These are phyloP conservation scores for Cocos nucifera DNA, from an alignment of 176 grass and related monocot species.

Conservation along the genomic window DNA sequence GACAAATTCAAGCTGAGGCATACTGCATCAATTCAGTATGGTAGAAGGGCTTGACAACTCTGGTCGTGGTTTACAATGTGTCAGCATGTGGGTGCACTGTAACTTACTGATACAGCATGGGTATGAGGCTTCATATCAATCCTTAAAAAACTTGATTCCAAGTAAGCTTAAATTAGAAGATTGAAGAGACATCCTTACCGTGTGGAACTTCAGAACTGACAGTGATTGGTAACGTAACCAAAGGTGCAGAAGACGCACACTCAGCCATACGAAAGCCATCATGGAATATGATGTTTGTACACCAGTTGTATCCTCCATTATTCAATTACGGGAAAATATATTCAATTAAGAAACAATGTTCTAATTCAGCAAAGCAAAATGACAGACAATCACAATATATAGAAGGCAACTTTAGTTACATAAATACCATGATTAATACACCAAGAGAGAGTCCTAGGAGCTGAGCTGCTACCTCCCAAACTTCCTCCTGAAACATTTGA, in stretches of 20 bases:
- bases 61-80: too few relatives aligned
- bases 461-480: slow-evolving; percentile 97
- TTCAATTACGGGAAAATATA: slow-evolving; percentile 11
- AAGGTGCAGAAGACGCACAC: slow-evolving; percentile 72
- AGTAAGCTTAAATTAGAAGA: slow-evolving; percentile 14
- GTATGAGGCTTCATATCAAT: too few relatives aligned
- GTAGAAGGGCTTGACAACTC: too few relatives aligned
- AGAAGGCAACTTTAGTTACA: slow-evolving; percentile 15
- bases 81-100: too few relatives aligned
- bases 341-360: background rate
- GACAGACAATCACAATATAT: background rate
- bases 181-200: slow-evolving; percentile 63
- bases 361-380: slow-evolving; percentile 4
- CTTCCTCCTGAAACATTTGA: slow-evolving; percentile 70
- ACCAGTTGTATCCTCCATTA: slow-evolving; percentile 56
- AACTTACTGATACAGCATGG: too few relatives aligned
- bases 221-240: slow-evolving; percentile 83
- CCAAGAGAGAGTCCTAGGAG: slow-evolving; percentile 57
- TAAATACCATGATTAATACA: slow-evolving; percentile 48
- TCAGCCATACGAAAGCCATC: slow-evolving; percentile 61
- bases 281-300: slow-evolving; percentile 65
- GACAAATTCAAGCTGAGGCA: too few relatives aligned
- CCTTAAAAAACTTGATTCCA: too few relatives aligned
- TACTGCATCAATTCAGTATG: too few relatives aligned
- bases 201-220: slow-evolving; percentile 78